Evolutionary conservation across 306 rosid species (phyloP).

Genomic region (Hylodesmum podocarpum): DNA sequence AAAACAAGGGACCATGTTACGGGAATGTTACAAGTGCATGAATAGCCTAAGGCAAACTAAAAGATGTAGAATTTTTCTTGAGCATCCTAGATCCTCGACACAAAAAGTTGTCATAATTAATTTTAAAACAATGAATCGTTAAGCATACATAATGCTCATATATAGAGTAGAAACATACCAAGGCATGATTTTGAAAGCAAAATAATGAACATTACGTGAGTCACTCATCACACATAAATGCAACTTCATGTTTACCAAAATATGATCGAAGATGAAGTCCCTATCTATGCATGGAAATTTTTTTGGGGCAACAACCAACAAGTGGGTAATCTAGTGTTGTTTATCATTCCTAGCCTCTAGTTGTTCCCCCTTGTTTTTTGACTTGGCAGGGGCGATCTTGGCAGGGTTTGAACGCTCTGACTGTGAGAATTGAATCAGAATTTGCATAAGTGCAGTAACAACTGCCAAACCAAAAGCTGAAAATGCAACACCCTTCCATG

Average conservation of each 20-base stretch:
- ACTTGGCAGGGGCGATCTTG: slow-evolving; percentile 58
- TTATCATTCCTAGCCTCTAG: slow-evolving; percentile 41
- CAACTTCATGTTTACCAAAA: slow-evolving; percentile 25
- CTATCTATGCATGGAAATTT: slow-evolving; percentile 10
- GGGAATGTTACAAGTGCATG: slow-evolving; percentile 20
- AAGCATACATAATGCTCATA: slow-evolving; percentile 28
- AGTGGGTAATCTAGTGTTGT: slow-evolving; percentile 44
- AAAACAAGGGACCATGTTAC: slow-evolving; percentile 49
- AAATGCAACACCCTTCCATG: slow-evolving; percentile 86
- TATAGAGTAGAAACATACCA: slow-evolving; percentile 20
- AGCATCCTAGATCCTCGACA: slow-evolving; percentile 26
- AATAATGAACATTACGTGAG: slow-evolving; percentile 18
- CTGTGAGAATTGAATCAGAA: slow-evolving; percentile 83
- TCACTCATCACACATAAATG: slow-evolving; percentile 8
- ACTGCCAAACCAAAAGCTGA: slow-evolving; percentile 53
- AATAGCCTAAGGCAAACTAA: neutral
- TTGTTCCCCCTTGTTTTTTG: slow-evolving; percentile 38
- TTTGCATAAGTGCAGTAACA: slow-evolving; percentile 77
- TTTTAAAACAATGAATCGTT: slow-evolving; percentile 37
- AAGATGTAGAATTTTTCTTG: neutral
- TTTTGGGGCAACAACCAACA: slow-evolving; percentile 10
- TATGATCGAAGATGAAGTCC: slow-evolving; percentile 8
- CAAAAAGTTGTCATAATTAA: slow-evolving; percentile 32
- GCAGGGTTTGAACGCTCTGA: slow-evolving; percentile 84
- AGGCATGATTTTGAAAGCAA: slow-evolving; percentile 21